These are phyloP conservation scores for Suaeda aralocaspica DNA, from an alignment of 148 eudicot genomes.

Conservation along the genomic window DNA sequence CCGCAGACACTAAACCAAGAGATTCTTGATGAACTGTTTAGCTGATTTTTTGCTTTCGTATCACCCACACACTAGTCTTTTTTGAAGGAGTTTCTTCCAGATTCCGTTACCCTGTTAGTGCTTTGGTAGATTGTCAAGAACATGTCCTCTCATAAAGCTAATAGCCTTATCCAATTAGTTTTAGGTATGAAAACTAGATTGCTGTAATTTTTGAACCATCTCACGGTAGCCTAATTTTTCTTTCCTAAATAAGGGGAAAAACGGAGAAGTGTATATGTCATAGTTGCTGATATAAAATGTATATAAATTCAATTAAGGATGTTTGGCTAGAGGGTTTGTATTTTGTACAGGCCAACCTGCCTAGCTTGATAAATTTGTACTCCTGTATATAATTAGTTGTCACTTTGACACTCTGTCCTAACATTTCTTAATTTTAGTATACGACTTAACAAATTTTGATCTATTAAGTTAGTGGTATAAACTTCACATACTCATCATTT, in stretches of 20 bases:
- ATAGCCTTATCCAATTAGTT: not conserved
- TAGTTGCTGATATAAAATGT: not conserved
- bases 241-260: not conserved
- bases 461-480: too few species aligned
- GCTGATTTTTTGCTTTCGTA: not conserved
- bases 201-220: not conserved
- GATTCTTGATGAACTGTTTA: conserved; percentile 48
- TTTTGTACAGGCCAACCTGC: not conserved
- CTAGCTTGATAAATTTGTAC: not conserved
- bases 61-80: not conserved
- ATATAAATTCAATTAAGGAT: not conserved
- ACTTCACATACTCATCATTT: too few species aligned
- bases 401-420: too few species aligned
- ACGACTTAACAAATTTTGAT: too few species aligned
- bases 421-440: too few species aligned
- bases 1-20: conserved; percentile 48
- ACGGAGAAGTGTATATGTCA: not conserved
- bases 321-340: not conserved
- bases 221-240: not conserved
- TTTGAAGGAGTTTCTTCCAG: not conserved
- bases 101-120: not conserved
- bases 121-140: not conserved
- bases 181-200: not conserved
- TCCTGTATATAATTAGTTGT: too few species aligned
- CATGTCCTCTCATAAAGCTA: not conserved